Base-by-base conservation (phyloP, 2,329 filamentous ascomycete species). In the Fusarium sp. region DNA sequence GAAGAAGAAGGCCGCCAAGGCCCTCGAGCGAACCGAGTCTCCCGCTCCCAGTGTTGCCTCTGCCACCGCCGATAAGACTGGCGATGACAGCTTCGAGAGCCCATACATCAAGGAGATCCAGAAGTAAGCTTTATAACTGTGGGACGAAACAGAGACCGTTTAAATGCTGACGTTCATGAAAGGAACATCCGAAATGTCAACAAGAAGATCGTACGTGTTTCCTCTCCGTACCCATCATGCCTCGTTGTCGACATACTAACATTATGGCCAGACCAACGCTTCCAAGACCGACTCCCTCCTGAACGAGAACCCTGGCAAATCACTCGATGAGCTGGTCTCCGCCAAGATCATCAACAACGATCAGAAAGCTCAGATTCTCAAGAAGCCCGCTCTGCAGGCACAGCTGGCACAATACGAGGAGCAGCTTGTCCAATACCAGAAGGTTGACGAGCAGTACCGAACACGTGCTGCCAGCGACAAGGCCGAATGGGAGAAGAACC, bases 131-230 rank as follows among this genome's bases (percentile, higher is more conserved):
- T 33, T 40, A 36, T 28, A 24, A 34, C 22, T 48, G 36, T 46
- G 17, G 13, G 17, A 13, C 20, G 8, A 43, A 33, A n/a, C 8
- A 36, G 39, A 46, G 15, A 6, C 20, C 39, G 33, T 28, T 10
- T 50, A 6, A 28, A 48, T 68, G 50, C 72, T 78, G 58, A 78
- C 52, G 28, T 20, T 14, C 10, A 15, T 13, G 7, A 24, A 72
- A 97, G 94, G 86, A 94, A 89, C 81, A 92, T 98, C 75, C 94
- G 95, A 77, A 97, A 96, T 81, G 84, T 96, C 76, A 92, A 90
- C 85, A 98, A 98, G 88, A 98, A 98, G 84, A 90, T 98, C 76
- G 93, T 97, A 82, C 83, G 92, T 84, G 57, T 7, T 34, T 42
- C 49, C 34, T 44, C 38, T 79, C 31, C 33, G 14, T 31, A 20